These are phyloP conservation scores for Colletotrichum graminicola DNA, from an alignment of 2,329 filamentous ascomycete genomes.

Conservation along the genomic window DNA sequence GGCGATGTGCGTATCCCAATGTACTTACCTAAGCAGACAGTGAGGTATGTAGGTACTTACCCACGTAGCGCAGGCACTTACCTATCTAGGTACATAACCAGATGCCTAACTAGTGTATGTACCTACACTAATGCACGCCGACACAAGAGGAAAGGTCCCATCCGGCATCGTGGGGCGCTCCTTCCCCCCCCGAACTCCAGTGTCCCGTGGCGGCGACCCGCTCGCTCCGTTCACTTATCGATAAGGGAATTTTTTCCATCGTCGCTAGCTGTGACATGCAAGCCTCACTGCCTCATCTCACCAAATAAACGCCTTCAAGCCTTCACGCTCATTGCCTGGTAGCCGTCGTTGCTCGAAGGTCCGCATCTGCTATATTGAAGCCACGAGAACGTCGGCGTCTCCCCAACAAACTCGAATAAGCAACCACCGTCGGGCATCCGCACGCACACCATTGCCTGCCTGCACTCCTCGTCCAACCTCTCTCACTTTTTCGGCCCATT, in stretches of 20 bases:
- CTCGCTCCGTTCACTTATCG: constrained; percentile 22
- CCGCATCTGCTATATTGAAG: constrained; percentile 18
- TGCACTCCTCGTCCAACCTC: not conserved
- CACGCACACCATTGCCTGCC: not conserved
- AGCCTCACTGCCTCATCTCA: constrained; percentile 24
- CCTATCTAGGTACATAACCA: too few relatives aligned
- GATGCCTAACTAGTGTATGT: too few relatives aligned
- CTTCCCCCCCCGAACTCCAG: not conserved
- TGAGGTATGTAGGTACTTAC: too few relatives aligned
- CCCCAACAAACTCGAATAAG: constrained; percentile 4
- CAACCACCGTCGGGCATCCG: not conserved
- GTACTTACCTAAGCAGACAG: too few relatives aligned
- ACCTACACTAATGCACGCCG: not conserved
- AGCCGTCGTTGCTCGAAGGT: not conserved
- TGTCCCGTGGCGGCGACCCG: not conserved
- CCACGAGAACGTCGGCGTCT: constrained; percentile 18
- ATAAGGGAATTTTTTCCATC: constrained; percentile 41
- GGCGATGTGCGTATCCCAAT: too few relatives aligned
- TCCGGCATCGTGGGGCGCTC: constrained; percentile 5
- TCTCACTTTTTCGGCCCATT: not conserved
- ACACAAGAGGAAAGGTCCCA: constrained; percentile 1
- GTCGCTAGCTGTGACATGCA: not conserved
- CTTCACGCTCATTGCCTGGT: not conserved
- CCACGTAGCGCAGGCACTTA: not conserved
- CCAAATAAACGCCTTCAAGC: not conserved